phyloP scores from a whole-genome alignment of 2,329 filamentous ascomycete species.

The Penicillium concentricum region DNA sequence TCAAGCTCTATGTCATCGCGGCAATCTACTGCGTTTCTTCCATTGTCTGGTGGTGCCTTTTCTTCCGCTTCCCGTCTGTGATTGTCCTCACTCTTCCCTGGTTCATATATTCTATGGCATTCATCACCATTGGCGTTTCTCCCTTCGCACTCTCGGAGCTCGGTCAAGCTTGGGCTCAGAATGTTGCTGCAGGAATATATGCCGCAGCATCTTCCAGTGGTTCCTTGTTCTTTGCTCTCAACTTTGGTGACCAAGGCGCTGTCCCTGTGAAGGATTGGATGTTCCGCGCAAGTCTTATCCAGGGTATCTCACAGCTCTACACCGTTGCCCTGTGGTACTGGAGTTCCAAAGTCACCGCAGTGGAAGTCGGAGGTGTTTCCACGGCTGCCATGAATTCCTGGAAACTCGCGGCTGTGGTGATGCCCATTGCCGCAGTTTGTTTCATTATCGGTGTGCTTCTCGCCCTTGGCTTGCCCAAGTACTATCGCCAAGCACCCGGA shows the following conservation, averaged over 20 bases:
- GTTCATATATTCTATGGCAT: slow-evolving; percentile 62
- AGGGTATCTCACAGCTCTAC: slow-evolving; percentile 66
- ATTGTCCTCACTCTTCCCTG: slow-evolving; percentile 60
- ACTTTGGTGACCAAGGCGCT: slow-evolving; percentile 64
- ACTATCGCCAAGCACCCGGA: slow-evolving; percentile 64
- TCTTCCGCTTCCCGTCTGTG: slow-evolving; percentile 57
- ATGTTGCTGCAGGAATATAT: slow-evolving; percentile 61
- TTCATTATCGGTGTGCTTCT: slow-evolving; percentile 57
- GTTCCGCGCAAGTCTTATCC: slow-evolving; percentile 63
- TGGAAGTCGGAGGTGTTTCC: slow-evolving; percentile 41
- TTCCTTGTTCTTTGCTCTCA: slow-evolving; percentile 65
- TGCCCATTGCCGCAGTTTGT: slow-evolving; percentile 58
- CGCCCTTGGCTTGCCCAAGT: slow-evolving; percentile 61
- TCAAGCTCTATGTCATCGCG: slow-evolving; percentile 61
- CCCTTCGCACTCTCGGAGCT: slow-evolving; percentile 48
- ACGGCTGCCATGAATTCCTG: slow-evolving; percentile 42
- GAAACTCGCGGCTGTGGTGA: slow-evolving; percentile 53
- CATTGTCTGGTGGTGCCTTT: slow-evolving; percentile 62
- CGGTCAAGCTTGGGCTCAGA: slow-evolving; percentile 57
- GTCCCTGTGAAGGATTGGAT: slow-evolving; percentile 64
- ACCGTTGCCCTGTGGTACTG: slow-evolving; percentile 66
- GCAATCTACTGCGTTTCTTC: slow-evolving; percentile 59
- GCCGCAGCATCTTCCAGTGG: slow-evolving; percentile 62
- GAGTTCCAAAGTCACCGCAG: slow-evolving; percentile 52
- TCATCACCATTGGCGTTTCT: slow-evolving; percentile 61